These are phyloP conservation scores for Trametes cinnabarina DNA, from an alignment of 768 basidiomycete species.

Conservation along the genomic window DNA sequence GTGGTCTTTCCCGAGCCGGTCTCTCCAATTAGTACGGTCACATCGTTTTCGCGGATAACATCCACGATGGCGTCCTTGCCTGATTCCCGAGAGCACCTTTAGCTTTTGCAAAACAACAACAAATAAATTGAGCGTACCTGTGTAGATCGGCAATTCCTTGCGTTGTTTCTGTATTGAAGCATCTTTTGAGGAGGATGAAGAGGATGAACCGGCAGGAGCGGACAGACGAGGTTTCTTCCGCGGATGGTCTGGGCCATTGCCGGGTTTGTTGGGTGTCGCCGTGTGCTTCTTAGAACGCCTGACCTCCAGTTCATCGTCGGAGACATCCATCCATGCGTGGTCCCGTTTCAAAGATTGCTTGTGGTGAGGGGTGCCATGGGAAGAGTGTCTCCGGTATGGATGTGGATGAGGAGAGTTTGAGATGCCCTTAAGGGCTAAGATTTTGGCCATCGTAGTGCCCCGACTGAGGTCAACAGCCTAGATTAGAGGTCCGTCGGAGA, in stretches of 20 bases:
- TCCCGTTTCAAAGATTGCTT: conserved; percentile 21
- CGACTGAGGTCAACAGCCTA: no score
- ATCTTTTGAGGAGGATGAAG: conserved; percentile 8
- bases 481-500: no score
- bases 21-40: conserved; percentile 89
- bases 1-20: conserved; percentile 99
- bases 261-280: background rate
- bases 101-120: background rate
- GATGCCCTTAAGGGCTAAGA: conserved; percentile 23
- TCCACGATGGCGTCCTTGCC: conserved; percentile 74
- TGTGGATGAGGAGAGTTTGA: conserved; percentile 9
- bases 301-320: conserved; percentile 30
- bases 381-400: conserved; percentile 2
- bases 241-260: conserved; percentile 1
- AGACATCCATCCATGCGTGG: conserved; percentile 27
- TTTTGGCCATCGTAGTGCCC: conserved; percentile 16
- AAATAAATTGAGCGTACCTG: conserved; percentile 44
- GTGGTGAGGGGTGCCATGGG: conserved; percentile 5
- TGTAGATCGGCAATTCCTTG: conserved; percentile 72
- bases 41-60: conserved; percentile 74
- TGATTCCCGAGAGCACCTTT: conserved; percentile 28
- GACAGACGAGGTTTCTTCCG: conserved; percentile 17
- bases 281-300: conserved; percentile 7
- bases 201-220: conserved; percentile 6
- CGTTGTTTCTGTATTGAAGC: conserved; percentile 57